Percentiles rank a stretch among this genome's conserved stretches.
Conservation (phyloP, 192 early-diverging fungal genomes). For the Neocallimastix lanati region DNA sequence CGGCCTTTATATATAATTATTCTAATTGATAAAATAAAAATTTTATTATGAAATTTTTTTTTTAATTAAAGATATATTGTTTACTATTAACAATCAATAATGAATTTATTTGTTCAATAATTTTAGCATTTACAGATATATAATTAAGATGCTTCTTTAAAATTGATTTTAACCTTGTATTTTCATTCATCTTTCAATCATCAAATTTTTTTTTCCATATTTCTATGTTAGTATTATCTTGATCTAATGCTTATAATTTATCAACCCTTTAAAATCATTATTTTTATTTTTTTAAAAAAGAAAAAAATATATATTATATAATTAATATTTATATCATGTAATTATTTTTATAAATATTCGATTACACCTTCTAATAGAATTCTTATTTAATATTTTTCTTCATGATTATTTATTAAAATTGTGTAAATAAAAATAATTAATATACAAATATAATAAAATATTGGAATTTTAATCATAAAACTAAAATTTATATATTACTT, state of each 20-base stretch:
- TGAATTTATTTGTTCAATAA: conserved; percentile 27
- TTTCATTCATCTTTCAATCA: conserved; percentile 37
- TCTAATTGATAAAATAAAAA: too few species aligned
- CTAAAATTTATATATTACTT: too few species aligned
- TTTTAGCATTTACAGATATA: conserved; percentile 25
- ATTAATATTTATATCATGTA: conserved; percentile 26
- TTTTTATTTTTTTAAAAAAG: too few species aligned
- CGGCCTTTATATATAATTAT: too few species aligned
- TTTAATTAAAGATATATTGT: too few species aligned
- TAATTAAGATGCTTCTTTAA: conserved; percentile 39
- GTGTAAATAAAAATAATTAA: background rate
- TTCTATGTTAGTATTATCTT: conserved; percentile 32
- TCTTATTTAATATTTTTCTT: conserved; percentile 37
- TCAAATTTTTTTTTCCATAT: conserved; percentile 39
- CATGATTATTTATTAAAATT: conserved; percentile 16
- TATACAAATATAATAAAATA: too few species aligned
- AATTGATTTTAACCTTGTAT: conserved; percentile 20
- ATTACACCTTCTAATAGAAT: conserved; percentile 40
- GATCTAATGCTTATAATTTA: conserved; percentile 28
- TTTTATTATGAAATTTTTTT: too few species aligned
- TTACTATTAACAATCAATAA: conserved; percentile 34
- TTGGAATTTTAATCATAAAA: too few species aligned
- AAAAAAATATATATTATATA: too few species aligned
- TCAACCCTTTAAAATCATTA: too few species aligned
- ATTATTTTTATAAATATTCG: conserved; percentile 36